Conservation (phyloP, 169 alveolate species). For the Plasmodium malariae region DNA sequence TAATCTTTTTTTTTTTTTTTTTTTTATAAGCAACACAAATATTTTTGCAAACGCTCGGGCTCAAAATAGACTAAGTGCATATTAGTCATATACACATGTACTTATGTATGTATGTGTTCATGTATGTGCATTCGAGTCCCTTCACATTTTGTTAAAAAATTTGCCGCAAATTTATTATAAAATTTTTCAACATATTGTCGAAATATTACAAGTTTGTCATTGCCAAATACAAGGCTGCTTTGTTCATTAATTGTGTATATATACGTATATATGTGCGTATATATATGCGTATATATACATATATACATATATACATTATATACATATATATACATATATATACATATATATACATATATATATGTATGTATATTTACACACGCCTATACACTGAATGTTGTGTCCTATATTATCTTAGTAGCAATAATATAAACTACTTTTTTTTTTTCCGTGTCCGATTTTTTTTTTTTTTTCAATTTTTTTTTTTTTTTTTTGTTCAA, state of each 20-base stretch:
- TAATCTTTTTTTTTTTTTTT: too few relatives aligned
- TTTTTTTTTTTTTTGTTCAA: neutral
- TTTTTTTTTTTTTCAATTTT: constrained; percentile 15
- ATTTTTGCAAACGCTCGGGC: neutral
- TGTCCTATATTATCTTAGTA: neutral
- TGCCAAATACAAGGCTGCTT: too few relatives aligned
- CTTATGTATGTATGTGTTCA: neutral
- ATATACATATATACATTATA: neutral
- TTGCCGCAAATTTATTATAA: too few relatives aligned
- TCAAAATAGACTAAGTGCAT: neutral
- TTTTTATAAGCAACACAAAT: neutral
- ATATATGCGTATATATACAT: neutral
- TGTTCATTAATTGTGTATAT: neutral
- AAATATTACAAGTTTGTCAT: too few relatives aligned
- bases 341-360: neutral
- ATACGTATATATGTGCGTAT: neutral
- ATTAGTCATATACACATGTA: too few relatives aligned
- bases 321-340: neutral
- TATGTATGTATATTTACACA: neutral
- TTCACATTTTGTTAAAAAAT: too few relatives aligned
- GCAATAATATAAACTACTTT: neutral
- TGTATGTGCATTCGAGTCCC: neutral
- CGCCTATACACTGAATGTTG: neutral
- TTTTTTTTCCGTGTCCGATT: neutral
- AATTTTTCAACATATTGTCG: too few relatives aligned